Base-by-base conservation (phyloP, 1,284 basidiomycete species). In the Papiliotrema terrestris region DNA sequence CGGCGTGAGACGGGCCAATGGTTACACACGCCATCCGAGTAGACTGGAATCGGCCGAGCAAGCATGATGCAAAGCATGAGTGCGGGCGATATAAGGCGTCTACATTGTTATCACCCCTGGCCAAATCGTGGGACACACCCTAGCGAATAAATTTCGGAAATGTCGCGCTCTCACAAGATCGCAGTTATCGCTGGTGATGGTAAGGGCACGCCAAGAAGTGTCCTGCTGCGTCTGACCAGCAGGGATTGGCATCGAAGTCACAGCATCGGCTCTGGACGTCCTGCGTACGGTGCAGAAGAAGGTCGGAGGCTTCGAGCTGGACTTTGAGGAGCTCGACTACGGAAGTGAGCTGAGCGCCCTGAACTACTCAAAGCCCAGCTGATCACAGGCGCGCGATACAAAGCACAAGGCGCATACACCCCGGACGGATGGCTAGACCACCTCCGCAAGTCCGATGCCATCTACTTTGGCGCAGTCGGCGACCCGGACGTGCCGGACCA, bases 401-500 rank as follows among this genome's bases (percentile, higher is more conserved):
- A 74, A 46, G 56, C 63, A 37, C 67, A 74, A 29, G 75, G 75
- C 8, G 55, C 61, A 1, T 77, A 77, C 67, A 62, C 77, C 39
- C 77, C 77, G 0, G 62, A 70, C 39, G 67, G 77, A 49, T 76
- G 74, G 68, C 62, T 77, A 8, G 61, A 70, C 23, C 47, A 65
- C 11, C 67, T 79, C 38, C 61, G 62, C 36, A 58, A 59, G 14
- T 72, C 65, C 46, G 72, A 74, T 51, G 73, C 73, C n/a, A 76
- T 77, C 59, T 75, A 67, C 57, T 78, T 78, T 57, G 76, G 72
- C 25, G 76, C 73, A 8, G 78, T 77, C 3, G 78, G 78, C 8
- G 74, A 71, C 62, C 78, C 69, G 13, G 63, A 75, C 9, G 80
- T 82, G 5, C 80, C 81, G 15, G 82, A 83, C 68, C 81, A 83